Conservation (phyloP, 2,329 filamentous ascomycete species). For the Clonostachys rhizophaga region DNA sequence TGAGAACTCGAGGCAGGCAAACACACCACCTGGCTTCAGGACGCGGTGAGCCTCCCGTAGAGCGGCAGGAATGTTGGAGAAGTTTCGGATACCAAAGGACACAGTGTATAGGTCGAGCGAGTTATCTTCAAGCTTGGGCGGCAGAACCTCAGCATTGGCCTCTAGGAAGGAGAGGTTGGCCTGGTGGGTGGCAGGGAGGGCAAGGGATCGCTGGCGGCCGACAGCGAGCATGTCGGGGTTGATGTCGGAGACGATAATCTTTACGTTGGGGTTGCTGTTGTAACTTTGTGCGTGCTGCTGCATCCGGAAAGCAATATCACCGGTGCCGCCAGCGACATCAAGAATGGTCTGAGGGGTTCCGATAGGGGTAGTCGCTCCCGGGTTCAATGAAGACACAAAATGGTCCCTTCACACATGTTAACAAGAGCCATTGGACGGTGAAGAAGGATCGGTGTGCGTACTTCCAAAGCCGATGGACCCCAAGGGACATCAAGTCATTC, state of each 20-base stretch:
- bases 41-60: slow-evolving; percentile 81
- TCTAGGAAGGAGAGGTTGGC: slow-evolving; percentile 70
- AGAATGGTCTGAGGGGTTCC: slow-evolving; percentile 66
- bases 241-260: slow-evolving; percentile 91
- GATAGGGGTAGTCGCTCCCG: slow-evolving; percentile 53
- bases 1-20: slow-evolving; percentile 94
- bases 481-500: slow-evolving; percentile 99
- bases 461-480: slow-evolving; percentile 95
- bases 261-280: slow-evolving; percentile 66
- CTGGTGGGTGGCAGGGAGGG: slow-evolving; percentile 49
- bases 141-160: slow-evolving; percentile 81
- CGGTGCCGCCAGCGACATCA: slow-evolving; percentile 94
- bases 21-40: slow-evolving; percentile 89
- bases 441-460: slow-evolving; percentile 21
- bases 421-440: neutral
- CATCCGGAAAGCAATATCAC: slow-evolving; percentile 96
- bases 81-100: slow-evolving; percentile 95
- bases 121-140: slow-evolving; percentile 54
- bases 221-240: slow-evolving; percentile 93
- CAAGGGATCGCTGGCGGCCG: slow-evolving; percentile 70
- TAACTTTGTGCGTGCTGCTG: slow-evolving; percentile 86
- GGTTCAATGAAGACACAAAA: slow-evolving; percentile 88
- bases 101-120: slow-evolving; percentile 96
- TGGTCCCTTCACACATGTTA: slow-evolving; percentile 56
- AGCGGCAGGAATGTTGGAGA: slow-evolving; percentile 84